phyloP scores from a whole-genome alignment of 768 basidiomycete species.

The Gymnopilus dilepis region DNA sequence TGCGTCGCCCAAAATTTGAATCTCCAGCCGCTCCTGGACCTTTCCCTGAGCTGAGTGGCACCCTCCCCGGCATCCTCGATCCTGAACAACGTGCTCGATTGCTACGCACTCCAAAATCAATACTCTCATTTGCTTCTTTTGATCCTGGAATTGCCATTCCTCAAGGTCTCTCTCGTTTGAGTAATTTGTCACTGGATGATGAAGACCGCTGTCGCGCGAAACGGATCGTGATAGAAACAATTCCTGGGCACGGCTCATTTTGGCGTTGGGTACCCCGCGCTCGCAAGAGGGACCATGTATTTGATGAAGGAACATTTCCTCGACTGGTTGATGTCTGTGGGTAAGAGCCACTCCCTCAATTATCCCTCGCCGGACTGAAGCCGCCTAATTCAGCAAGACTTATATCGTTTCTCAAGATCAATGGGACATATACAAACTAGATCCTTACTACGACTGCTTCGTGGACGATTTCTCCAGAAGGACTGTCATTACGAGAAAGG shows the following conservation, averaged over 20 bases:
- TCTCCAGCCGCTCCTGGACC: conserved; percentile 29
- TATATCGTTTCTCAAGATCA: conserved; percentile 68
- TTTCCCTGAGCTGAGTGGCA: conserved; percentile 42
- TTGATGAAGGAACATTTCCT: conserved; percentile 76
- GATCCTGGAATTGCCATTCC: conserved; percentile 69
- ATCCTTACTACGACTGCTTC: conserved; percentile 71
- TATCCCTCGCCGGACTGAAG: neutral
- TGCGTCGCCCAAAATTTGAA: conserved; percentile 13
- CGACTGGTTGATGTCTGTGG: conserved; percentile 69
- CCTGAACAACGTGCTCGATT: conserved; percentile 63
- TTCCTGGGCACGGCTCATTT: conserved; percentile 54
- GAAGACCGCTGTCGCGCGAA: conserved; percentile 57
- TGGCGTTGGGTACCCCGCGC: conserved; percentile 86
- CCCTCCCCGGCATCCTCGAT: conserved; percentile 70
- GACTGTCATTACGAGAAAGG: conserved; percentile 38
- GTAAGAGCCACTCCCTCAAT: conserved; percentile 46
- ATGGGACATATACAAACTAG: conserved; percentile 88
- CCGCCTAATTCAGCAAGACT: conserved; percentile 22
- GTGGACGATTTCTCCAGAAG: conserved; percentile 50
- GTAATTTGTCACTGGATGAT: conserved; percentile 49
- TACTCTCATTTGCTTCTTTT: conserved; percentile 75
- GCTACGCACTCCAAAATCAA: conserved; percentile 62
- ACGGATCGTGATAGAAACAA: conserved; percentile 76
- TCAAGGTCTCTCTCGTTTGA: conserved; percentile 39
- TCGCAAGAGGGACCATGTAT: conserved; percentile 55